Percentiles rank a stretch among this genome's conserved stretches.
phyloP scores from a whole-genome alignment of 2,329 filamentous ascomycete genomes.

The Shiraia sp. region DNA sequence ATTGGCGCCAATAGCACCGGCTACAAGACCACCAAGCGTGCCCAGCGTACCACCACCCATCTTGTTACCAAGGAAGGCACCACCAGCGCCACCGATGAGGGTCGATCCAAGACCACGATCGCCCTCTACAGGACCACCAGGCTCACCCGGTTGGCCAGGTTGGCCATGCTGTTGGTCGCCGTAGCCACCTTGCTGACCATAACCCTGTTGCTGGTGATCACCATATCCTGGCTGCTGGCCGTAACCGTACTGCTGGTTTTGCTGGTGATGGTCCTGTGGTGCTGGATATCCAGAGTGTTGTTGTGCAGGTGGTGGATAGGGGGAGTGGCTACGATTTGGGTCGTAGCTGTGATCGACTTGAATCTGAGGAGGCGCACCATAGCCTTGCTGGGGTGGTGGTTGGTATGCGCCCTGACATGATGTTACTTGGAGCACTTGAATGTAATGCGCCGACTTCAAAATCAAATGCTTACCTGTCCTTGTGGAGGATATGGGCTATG shows the following conservation, averaged over 20 bases:
- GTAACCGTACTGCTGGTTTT: slow-evolving; percentile 24
- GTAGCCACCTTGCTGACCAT: slow-evolving; percentile 12
- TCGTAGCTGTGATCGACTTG: slow-evolving; percentile 41
- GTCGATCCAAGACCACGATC: slow-evolving; percentile 63
- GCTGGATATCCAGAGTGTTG: slow-evolving; percentile 22
- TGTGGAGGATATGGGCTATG: slow-evolving; percentile 32
- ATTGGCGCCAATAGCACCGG: slow-evolving; percentile 61
- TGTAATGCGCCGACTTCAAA: slow-evolving; percentile 13
- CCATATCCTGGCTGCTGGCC: slow-evolving; percentile 29
- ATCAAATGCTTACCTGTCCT: slow-evolving; percentile 20
- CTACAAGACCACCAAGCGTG: slow-evolving; percentile 56
- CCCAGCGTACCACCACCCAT: slow-evolving; percentile 58
- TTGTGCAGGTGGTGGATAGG: slow-evolving; percentile 37
- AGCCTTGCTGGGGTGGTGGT: slow-evolving; percentile 30
- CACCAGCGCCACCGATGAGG: slow-evolving; percentile 57
- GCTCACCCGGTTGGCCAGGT: slow-evolving; percentile 47
- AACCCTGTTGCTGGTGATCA: slow-evolving; percentile 32
- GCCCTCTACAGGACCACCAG: slow-evolving; percentile 46
- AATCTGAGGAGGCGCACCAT: slow-evolving; percentile 33
- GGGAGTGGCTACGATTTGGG: slow-evolving; percentile 40
- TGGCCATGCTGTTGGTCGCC: slow-evolving; percentile 14
- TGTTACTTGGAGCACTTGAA: slow-evolving; percentile 14
- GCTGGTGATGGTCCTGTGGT: slow-evolving; percentile 21
- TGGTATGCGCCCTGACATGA: slow-evolving; percentile 30
- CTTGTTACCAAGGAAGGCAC: slow-evolving; percentile 59